Evolutionary conservation across 495 filamentous ascomycete species (phyloP).

Genomic region (Glonium stellatum): DNA sequence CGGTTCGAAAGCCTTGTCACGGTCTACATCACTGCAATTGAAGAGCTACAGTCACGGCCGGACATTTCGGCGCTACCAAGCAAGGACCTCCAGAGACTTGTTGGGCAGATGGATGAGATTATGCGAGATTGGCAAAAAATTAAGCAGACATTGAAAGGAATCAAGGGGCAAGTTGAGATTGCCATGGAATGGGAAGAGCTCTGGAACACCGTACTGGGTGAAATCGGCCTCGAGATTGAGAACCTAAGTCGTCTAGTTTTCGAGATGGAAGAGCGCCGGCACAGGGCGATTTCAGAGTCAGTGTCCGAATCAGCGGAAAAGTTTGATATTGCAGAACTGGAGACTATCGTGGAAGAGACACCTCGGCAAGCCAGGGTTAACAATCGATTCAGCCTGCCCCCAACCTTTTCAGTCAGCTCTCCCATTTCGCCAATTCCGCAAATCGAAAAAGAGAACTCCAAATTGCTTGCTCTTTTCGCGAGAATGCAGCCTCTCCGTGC

Average conservation of each 20-base stretch:
- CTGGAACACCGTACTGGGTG: slow-evolving; percentile 86
- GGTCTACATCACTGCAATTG: slow-evolving; percentile 85
- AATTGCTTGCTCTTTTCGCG: slow-evolving; percentile 79
- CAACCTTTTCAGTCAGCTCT: slow-evolving; percentile 51
- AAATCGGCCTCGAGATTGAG: slow-evolving; percentile 87
- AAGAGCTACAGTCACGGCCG: slow-evolving; percentile 70
- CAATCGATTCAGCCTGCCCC: slow-evolving; percentile 62
- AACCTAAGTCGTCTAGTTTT: slow-evolving; percentile 76
- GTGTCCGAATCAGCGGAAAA: slow-evolving; percentile 47
- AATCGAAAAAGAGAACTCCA: slow-evolving; percentile 67
- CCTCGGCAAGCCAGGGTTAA: slow-evolving; percentile 52
- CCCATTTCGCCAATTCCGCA: slow-evolving; percentile 46
- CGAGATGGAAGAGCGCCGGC: slow-evolving; percentile 91
- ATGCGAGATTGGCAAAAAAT: slow-evolving; percentile 78
- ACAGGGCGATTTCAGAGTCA: slow-evolving; percentile 52
- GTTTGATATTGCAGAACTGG: slow-evolving; percentile 81
- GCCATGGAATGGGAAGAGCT: slow-evolving; percentile 99
- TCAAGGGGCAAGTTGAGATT: slow-evolving; percentile 86
- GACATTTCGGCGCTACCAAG: slow-evolving; percentile 66
- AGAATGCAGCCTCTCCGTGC: slow-evolving; percentile 90
- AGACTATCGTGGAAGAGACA: slow-evolving; percentile 83
- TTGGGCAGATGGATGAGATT: slow-evolving; percentile 81
- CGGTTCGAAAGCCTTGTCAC: slow-evolving; percentile 80
- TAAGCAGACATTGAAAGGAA: slow-evolving; percentile 60
- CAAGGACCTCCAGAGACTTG: slow-evolving; percentile 61